A percentile compares a stretch with the other conserved stretches of the same genome.
phyloP scores from a whole-genome alignment of 345 rosid species.

The Eucalyptus pumila region DNA sequence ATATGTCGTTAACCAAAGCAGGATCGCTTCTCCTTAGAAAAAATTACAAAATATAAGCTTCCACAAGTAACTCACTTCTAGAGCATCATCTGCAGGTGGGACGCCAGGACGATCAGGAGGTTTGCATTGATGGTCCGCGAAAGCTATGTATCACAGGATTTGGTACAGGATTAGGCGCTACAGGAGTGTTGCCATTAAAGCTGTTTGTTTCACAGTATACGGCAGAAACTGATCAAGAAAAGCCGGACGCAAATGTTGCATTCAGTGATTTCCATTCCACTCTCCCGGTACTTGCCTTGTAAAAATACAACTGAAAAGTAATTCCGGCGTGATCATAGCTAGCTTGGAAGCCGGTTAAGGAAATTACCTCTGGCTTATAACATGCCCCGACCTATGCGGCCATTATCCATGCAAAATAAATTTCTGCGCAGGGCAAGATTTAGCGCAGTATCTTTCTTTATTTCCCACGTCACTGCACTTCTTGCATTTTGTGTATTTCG shows the following conservation, averaged over 20 bases:
- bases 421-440: constrained; percentile 17
- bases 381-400: constrained; percentile 10
- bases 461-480: constrained; percentile 5
- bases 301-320: background rate
- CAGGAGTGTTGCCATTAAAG: constrained; percentile 38
- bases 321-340: background rate
- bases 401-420: constrained; percentile 20
- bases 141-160: constrained; percentile 26
- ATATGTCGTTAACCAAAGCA: background rate
- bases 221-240: background rate
- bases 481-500: constrained; percentile 17
- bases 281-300: background rate
- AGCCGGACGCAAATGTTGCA: background rate
- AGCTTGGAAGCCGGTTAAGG: background rate
- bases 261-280: background rate
- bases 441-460: constrained; percentile 20
- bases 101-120: background rate
- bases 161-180: constrained; percentile 15
- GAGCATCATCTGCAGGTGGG: background rate
- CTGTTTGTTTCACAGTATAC: constrained; percentile 9
- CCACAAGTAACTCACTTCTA: background rate
- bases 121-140: constrained; percentile 31
- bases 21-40: background rate
- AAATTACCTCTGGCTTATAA: constrained; percentile 27
- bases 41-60: background rate